These are phyloP conservation scores for Tulasnella sp. DNA, from an alignment of 768 basidiomycete species.

Conservation along the genomic window DNA sequence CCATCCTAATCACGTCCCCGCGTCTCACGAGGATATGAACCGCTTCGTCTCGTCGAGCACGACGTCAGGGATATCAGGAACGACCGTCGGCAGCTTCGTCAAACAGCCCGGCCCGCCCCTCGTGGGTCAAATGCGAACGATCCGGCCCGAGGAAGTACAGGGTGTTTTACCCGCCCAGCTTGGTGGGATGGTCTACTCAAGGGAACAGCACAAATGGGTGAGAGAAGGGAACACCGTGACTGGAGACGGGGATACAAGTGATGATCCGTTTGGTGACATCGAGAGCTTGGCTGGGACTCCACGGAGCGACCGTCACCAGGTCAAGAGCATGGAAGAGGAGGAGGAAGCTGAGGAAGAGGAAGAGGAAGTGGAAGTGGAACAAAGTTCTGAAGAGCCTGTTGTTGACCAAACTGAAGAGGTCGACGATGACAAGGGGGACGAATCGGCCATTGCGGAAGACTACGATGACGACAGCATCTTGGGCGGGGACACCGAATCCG, in stretches of 20 bases:
- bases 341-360: not conserved
- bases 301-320: constrained; percentile 35
- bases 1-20: constrained; percentile 51
- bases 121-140: constrained; percentile 54
- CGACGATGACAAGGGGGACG: constrained; percentile 34
- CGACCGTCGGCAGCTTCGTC: constrained; percentile 72
- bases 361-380: not conserved
- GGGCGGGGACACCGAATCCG: constrained; percentile 11
- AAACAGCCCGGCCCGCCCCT: constrained; percentile 75
- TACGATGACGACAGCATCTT: constrained; percentile 30
- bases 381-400: constrained; percentile 4
- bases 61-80: constrained; percentile 40
- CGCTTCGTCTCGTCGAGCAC: constrained; percentile 90
- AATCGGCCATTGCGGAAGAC: constrained; percentile 33
- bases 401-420: constrained; percentile 50
- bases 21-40: constrained; percentile 56
- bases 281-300: constrained; percentile 70
- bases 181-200: constrained; percentile 86
- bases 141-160: constrained; percentile 73
- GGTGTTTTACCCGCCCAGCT: constrained; percentile 66
- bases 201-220: constrained; percentile 79
- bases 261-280: constrained; percentile 89
- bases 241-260: constrained; percentile 54
- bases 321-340: constrained; percentile 32
- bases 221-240: constrained; percentile 42